Evolutionary conservation across 768 basidiomycete species (phyloP).

Genomic region (Coprinellus micaceus): DNA sequence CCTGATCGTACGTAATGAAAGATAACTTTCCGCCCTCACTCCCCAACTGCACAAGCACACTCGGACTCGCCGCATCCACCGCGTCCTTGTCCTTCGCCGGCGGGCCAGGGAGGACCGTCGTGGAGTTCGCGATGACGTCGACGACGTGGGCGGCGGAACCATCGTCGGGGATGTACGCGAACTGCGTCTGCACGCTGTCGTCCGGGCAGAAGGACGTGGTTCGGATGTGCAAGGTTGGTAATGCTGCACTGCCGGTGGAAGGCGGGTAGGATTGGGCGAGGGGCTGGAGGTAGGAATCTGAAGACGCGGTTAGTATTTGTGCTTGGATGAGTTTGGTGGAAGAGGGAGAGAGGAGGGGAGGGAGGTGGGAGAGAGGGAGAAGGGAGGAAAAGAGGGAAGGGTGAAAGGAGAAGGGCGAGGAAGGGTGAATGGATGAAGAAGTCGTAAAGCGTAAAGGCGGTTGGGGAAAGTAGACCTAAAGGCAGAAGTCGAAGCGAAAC

Average conservation of each 20-base stretch:
- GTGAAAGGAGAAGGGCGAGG: too few relatives aligned
- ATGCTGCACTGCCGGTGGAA: too few relatives aligned
- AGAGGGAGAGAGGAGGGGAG: too few relatives aligned
- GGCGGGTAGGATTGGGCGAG: slow-evolving; percentile 58
- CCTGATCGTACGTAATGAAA: slow-evolving; percentile 55
- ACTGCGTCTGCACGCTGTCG: slow-evolving; percentile 59
- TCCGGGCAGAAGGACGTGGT: slow-evolving; percentile 67
- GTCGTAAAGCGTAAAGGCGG: too few relatives aligned
- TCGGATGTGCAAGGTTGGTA: slow-evolving; percentile 69
- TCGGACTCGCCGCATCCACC: slow-evolving; percentile 59
- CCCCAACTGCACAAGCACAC: slow-evolving; percentile 64
- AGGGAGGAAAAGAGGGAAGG: too few relatives aligned
- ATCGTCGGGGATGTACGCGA: slow-evolving; percentile 76
- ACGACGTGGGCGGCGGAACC: slow-evolving; percentile 67
- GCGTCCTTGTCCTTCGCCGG: slow-evolving; percentile 54
- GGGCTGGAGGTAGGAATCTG: slow-evolving; percentile 71
- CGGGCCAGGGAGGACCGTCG: slow-evolving; percentile 58
- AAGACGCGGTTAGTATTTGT: neutral
- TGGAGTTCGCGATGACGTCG: slow-evolving; percentile 68
- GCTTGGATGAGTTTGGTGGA: too few relatives aligned
- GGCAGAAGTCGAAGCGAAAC: too few relatives aligned
- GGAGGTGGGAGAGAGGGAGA: too few relatives aligned
- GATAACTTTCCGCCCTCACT: slow-evolving; percentile 50
- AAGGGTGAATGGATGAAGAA: too few relatives aligned
- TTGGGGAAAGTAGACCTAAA: too few relatives aligned